Percentiles rank a stretch among this genome's conserved stretches.
These are phyloP conservation scores for Colletotrichum gigasporum DNA, from an alignment of 2,329 filamentous ascomycete species.

Conservation along the genomic window DNA sequence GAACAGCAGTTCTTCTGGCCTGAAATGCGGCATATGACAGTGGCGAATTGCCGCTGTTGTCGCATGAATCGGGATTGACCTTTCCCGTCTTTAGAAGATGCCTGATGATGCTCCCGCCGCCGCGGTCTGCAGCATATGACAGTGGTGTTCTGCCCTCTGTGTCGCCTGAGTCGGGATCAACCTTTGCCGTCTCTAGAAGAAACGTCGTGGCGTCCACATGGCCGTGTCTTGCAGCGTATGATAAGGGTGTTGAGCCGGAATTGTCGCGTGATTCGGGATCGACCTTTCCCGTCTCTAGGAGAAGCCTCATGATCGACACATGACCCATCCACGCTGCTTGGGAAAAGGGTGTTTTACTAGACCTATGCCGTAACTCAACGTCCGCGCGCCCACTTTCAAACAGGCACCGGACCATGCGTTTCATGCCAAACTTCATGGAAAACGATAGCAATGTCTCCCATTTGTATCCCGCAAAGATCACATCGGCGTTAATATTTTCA, in stretches of 20 bases:
- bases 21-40: neutral
- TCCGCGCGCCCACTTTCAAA: neutral
- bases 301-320: neutral
- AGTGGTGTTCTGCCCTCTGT: neutral
- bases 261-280: neutral
- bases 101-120: neutral
- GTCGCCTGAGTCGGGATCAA: neutral
- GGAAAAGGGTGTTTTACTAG: neutral
- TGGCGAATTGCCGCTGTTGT: neutral
- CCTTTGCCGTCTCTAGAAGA: too few species aligned
- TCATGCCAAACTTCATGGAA: neutral
- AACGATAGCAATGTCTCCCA: too few species aligned
- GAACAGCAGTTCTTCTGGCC: neutral
- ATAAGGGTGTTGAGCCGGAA: neutral
- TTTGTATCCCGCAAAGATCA: too few species aligned
- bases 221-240: neutral
- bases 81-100: neutral
- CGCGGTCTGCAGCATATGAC: neutral
- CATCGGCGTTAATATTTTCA: too few species aligned
- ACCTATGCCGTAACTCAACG: neutral
- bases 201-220: too few species aligned
- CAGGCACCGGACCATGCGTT: neutral
- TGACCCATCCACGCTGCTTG: neutral
- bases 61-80: neutral
- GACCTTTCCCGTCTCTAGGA: neutral